Evolutionary conservation across 768 basidiomycete genomes (phyloP), one percentile per base, ranked within the genome.

Genomic region (Phanerochaete sordida): DNA sequence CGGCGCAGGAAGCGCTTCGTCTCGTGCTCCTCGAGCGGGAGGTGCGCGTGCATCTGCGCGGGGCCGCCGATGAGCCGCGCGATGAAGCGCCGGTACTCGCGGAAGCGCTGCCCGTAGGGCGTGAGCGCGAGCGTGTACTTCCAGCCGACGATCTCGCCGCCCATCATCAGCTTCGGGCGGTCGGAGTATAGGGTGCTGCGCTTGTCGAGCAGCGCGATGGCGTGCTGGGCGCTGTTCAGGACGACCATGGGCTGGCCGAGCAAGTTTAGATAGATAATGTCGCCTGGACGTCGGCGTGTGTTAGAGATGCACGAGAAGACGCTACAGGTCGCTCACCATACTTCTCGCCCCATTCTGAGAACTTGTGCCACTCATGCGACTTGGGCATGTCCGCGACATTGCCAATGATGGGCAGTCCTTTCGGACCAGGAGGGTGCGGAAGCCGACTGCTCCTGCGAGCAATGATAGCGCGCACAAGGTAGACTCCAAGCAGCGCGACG

Each of bases 171-270:
- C 13, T 44, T 26, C 0, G 70, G 70, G 19, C 72, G 65, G 28
- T 69, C 69, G 1, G 73, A 72, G 62, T 73, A 73, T 53, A 68
- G 67, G 30, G 60, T 45, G 50, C 69, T 70, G 58, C 67, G 64
- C 64, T 70, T 69, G 47, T 73, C 70, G n/a, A 74, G 65, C 12
- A 73, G 44, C 11, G 70, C 72, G 16, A 63, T 37, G 3, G 72
- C 72, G 26, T 63, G 62, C 44, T 64, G 49, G 1, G 63, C 30
- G 5, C 68, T 68, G 63, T 73, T 72, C 16, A 74, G 63, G 50
- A 73, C 63, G 52, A 73, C 58, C 47, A 69, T 68, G 19, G 64
- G 64, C 47, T 72, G 69, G 2, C 69, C 67, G 33, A 73, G 61
- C 24, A 72, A 53, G n/a, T 61, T 64, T 8, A 73, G 56, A 31